Conservation (phyloP, 441 rosid species). For the Jatropha multifida region DNA sequence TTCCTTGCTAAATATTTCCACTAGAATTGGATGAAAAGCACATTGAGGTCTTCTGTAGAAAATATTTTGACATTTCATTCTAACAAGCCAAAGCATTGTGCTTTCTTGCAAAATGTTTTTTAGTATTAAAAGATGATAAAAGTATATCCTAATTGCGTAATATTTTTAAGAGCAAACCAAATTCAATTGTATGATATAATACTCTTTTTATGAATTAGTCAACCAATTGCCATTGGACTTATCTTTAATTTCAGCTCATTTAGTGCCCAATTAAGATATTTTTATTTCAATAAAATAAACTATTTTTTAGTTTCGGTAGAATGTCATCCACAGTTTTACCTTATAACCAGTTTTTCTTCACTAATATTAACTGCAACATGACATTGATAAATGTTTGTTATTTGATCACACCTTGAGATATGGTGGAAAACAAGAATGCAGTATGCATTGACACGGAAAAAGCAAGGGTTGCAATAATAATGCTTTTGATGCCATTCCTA, state of each 20-base stretch:
- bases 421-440: background rate
- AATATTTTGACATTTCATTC: no score
- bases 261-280: background rate
- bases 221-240: background rate
- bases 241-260: background rate
- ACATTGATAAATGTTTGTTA: background rate
- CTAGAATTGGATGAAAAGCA: conserved; percentile 3
- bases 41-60: background rate
- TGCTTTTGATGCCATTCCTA: background rate
- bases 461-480: background rate
- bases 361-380: background rate
- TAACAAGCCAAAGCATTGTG: no score
- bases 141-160: no score
- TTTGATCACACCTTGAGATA: conserved; percentile 2
- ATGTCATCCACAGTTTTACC: background rate
- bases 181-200: no score
- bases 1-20: conserved; percentile 1
- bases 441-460: background rate
- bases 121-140: no score
- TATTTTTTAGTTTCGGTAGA: background rate
- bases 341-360: background rate
- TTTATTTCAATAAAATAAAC: background rate
- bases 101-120: no score
- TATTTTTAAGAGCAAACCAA: no score
- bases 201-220: background rate